Conservation (phyloP, 352 stramenopile genomes). For the Globisporangium cylindrosporum region DNA sequence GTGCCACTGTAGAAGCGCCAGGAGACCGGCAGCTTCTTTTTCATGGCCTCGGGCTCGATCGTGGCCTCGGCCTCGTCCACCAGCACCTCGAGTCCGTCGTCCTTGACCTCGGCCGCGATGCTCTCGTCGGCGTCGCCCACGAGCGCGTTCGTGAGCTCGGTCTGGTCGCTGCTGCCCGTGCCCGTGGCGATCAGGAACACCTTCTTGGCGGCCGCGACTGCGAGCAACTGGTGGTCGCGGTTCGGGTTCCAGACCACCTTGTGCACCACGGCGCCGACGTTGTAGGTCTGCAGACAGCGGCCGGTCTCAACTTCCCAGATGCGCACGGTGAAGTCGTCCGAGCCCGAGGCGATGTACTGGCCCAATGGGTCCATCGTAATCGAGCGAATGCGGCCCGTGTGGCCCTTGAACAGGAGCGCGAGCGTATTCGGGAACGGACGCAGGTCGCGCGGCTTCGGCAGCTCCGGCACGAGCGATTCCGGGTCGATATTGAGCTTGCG, state of each 20-base stretch:
- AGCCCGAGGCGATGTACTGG: slow-evolving; percentile 97
- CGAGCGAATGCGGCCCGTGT: slow-evolving; percentile 90
- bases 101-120: slow-evolving; percentile 50
- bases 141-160: slow-evolving; percentile 93
- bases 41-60: slow-evolving; percentile 73
- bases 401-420: slow-evolving; percentile 85
- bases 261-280: slow-evolving; percentile 87
- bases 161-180: slow-evolving; percentile 92
- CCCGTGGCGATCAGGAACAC: slow-evolving; percentile 93
- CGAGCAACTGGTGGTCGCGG: slow-evolving; percentile 92
- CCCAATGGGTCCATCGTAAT: slow-evolving; percentile 94
- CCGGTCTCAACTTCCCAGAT: slow-evolving; percentile 97
- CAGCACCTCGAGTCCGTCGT: slow-evolving; percentile 43
- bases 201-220: slow-evolving; percentile 90
- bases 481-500: slow-evolving; percentile 98
- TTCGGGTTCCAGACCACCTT: slow-evolving; percentile 98
- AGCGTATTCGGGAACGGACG: slow-evolving; percentile 97
- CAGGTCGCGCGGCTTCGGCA: slow-evolving; percentile 96
- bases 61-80: slow-evolving; percentile 67
- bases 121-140: slow-evolving; percentile 82
- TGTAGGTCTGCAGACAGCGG: slow-evolving; percentile 90
- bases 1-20: slow-evolving; percentile 87
- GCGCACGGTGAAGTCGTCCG: slow-evolving; percentile 94
- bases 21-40: slow-evolving; percentile 90
- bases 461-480: slow-evolving; percentile 92